Percentiles rank a stretch among this genome's conserved stretches.
phyloP scores from a whole-genome alignment of 108 stramenopile species.

The Schizochytrium sp. region DNA sequence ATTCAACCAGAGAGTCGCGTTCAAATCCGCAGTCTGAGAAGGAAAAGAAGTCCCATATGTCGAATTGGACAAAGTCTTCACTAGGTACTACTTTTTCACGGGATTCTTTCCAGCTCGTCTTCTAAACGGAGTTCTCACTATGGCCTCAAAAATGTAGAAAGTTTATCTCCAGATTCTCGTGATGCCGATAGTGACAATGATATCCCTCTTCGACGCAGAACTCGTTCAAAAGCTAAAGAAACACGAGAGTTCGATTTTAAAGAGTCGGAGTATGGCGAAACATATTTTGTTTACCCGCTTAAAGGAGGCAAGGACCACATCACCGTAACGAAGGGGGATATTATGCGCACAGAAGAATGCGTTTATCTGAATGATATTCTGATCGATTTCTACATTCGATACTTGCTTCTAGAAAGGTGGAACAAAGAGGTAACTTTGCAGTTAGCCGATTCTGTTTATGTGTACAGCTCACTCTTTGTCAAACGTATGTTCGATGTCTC shows the following conservation, averaged over 20 bases:
- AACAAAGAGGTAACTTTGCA: not conserved
- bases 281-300: conserved; percentile 6
- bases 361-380: conserved; percentile 29
- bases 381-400: conserved; percentile 55
- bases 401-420: not conserved
- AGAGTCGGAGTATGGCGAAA: not conserved
- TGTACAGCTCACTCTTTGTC: conserved; percentile 45
- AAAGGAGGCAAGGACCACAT: not conserved
- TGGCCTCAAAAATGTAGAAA: too few species aligned
- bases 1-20: too few species aligned
- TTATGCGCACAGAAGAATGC: conserved; percentile 1
- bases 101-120: too few species aligned
- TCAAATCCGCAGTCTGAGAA: too few species aligned
- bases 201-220: not conserved
- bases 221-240: not conserved
- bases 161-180: too few species aligned
- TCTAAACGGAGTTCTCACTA: too few species aligned
- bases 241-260: not conserved
- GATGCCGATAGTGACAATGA: not conserved
- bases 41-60: too few species aligned
- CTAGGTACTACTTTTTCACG: too few species aligned
- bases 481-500: conserved; percentile 48
- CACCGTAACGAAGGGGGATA: conserved; percentile 22
- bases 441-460: not conserved
- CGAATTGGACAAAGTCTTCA: too few species aligned